Base-by-base conservation (phyloP, 345 rosid species). In the Trapa bicornis region DNA sequence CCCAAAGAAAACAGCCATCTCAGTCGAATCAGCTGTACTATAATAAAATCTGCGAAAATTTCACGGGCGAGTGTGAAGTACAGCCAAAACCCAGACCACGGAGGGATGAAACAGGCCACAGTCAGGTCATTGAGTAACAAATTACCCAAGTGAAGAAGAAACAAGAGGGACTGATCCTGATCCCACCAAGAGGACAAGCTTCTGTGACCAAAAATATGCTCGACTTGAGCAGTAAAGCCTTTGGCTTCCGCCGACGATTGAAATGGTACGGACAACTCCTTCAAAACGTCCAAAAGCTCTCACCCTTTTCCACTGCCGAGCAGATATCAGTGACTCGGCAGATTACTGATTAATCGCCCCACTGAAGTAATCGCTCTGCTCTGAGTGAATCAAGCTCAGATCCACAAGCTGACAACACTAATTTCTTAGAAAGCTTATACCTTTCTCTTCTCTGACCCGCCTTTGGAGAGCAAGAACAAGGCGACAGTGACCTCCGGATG, bases 401-500 rank as follows among this genome's bases (percentile, higher is more conserved):
- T 35, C 54, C 32, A 54, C 60, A n/a, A 54, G 33, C 33, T 22
- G 33, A 54, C 10, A 35, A 50, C 35, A 37, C 68, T 47, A 22
- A n/a, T 22, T 54, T 10, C 63, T 16, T 58, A 36, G 1, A 9
- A 39, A 47, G 45, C 41, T 16, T 22, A 47, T 37, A 36, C 37
- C 29, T 22, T 17, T 3, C 29, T 22, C 29, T 37, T 11, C 12
- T 48, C 53, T 41, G 81, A 76, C 65, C 87, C 63, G 50, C 75
- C 66, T 64, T 75, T 71, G 63, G 37, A 33, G 63, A 16, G 63
- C 72, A 29, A 33, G 52, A 70, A 32, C 42, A 60, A 11, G 29
- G 33, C 69, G 85, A 82, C 33, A 53, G 62, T 47, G 81, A 79
- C 76, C 66, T 66, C 42, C 6, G 29, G 61, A n/a, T 10, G 32